These are phyloP conservation scores for Boletus reticuloceps DNA, from an alignment of 768 basidiomycete species.

Conservation along the genomic window DNA sequence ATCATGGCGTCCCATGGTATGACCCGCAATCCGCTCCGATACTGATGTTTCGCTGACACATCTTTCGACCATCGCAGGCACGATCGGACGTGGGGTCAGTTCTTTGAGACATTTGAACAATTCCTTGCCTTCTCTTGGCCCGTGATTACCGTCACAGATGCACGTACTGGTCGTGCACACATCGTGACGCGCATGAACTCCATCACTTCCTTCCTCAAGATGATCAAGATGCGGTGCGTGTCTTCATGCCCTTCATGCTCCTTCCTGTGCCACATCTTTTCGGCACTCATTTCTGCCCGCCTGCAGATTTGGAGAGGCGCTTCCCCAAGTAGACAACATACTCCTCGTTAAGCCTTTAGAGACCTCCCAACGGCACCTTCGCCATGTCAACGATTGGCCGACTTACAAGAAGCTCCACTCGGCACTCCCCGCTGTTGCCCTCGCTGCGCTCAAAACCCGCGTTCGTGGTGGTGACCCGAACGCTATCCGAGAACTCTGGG, in stretches of 20 bases:
- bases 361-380: constrained; percentile 61
- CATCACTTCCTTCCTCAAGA: constrained; percentile 73
- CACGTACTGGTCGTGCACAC: constrained; percentile 68
- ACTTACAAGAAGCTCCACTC: constrained; percentile 68
- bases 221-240: constrained; percentile 74
- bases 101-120: constrained; percentile 75
- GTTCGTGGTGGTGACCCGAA: constrained; percentile 65
- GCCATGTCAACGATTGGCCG: constrained; percentile 64
- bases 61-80: constrained; percentile 46
- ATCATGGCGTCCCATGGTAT: constrained; percentile 66
- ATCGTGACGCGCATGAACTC: constrained; percentile 75
- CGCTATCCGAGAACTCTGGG: constrained; percentile 67
- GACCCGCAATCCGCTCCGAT: not conserved
- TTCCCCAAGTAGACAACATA: constrained; percentile 72
- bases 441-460: constrained; percentile 63
- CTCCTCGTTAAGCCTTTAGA: constrained; percentile 69
- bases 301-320: constrained; percentile 65
- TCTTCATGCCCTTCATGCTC: not conserved
- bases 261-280: not conserved
- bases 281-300: not conserved
- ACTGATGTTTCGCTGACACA: not conserved
- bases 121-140: constrained; percentile 86
- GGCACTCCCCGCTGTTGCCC: constrained; percentile 66
- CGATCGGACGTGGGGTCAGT: constrained; percentile 75
- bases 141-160: constrained; percentile 72